Percentiles rank a stretch among this genome's conserved stretches.
These are phyloP conservation scores for Hortaea sp. DNA, from an alignment of 2,329 filamentous ascomycete species.

Conservation along the genomic window DNA sequence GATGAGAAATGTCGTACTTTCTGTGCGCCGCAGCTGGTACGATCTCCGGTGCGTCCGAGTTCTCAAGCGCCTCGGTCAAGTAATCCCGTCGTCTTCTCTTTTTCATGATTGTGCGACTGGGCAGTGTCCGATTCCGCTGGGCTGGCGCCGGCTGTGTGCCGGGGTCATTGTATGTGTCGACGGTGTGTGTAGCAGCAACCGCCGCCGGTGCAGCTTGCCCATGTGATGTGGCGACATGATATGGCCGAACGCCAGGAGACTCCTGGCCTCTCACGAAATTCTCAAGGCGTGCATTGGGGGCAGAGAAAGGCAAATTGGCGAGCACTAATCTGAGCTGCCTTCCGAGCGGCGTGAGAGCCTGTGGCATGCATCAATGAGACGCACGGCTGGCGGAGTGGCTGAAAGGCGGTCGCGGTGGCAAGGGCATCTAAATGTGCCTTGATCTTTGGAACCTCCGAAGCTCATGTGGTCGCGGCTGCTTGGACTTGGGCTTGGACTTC, in stretches of 20 bases:
- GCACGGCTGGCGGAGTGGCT: not conserved
- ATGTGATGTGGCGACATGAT: not conserved
- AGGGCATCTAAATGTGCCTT: not conserved
- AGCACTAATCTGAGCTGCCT: conserved; percentile 21
- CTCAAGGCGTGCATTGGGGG: not conserved
- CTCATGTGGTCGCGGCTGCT: too few relatives aligned
- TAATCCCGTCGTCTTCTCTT: conserved; percentile 1
- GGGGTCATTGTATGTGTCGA: not conserved
- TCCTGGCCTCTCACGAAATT: not conserved
- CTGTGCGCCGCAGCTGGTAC: too few relatives aligned
- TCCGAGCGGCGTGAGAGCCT: conserved; percentile 25
- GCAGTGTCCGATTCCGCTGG: too few relatives aligned
- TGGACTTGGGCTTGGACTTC: not conserved
- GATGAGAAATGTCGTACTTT: conserved; percentile 7
- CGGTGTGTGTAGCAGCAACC: not conserved
- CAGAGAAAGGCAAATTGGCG: not conserved
- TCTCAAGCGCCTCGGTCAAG: conserved; percentile 6
- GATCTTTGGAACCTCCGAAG: not conserved
- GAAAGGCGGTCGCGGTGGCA: not conserved
- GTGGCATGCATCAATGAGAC: conserved; percentile 22
- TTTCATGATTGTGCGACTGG: not conserved
- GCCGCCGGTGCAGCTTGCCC: not conserved
- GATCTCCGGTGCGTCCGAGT: not conserved
- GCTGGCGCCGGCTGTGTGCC: too few relatives aligned
- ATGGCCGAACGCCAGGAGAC: not conserved